Percentiles rank a stretch among this genome's conserved stretches.
Evolutionary conservation across 805 yeast species (phyloP).

Genomic region (Cyberlindnera amylophila): DNA sequence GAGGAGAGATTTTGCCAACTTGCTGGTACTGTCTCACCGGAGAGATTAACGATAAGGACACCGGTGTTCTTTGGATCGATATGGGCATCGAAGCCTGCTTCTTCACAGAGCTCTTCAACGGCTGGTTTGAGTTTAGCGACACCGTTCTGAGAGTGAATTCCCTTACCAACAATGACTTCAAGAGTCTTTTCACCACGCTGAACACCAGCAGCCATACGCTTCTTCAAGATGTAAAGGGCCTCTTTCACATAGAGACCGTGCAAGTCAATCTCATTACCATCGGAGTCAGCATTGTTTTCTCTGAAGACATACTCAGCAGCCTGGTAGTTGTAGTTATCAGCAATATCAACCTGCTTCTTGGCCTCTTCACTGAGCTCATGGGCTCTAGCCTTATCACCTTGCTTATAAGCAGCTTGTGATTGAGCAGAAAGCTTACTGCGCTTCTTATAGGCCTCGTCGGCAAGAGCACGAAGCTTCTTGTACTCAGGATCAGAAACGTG

Average conservation of each 20-base stretch:
- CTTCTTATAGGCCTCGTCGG: slow-evolving; percentile 61
- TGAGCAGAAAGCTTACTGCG: slow-evolving; percentile 52
- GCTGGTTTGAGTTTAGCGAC: slow-evolving; percentile 90
- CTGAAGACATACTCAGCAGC: slow-evolving; percentile 90
- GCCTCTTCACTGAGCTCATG: slow-evolving; percentile 68
- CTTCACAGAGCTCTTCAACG: slow-evolving; percentile 68
- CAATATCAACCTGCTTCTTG: slow-evolving; percentile 52
- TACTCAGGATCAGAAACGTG: slow-evolving; percentile 70
- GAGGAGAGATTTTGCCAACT: slow-evolving; percentile 28
- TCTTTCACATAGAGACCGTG: slow-evolving; percentile 91
- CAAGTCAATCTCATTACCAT: slow-evolving; percentile 80
- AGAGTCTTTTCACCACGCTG: slow-evolving; percentile 55
- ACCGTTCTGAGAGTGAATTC: slow-evolving; percentile 76
- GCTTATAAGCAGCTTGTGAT: slow-evolving; percentile 73
- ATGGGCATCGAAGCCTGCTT: slow-evolving; percentile 55
- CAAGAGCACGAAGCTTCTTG: slow-evolving; percentile 57
- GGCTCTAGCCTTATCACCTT: slow-evolving; percentile 73
- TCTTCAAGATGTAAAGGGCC: slow-evolving; percentile 73
- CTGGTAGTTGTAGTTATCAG: slow-evolving; percentile 65
- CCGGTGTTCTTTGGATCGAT: slow-evolving; percentile 76
- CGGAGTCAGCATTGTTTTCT: slow-evolving; percentile 86
- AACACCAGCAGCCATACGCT: slow-evolving; percentile 64
- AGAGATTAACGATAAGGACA: slow-evolving; percentile 67
- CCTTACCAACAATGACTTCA: slow-evolving; percentile 90
- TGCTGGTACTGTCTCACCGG: slow-evolving; percentile 42